A percentile compares a stretch with the other conserved stretches of the same genome.
Conservation (phyloP, 768 basidiomycete species). For the Cyathus striatus region DNA sequence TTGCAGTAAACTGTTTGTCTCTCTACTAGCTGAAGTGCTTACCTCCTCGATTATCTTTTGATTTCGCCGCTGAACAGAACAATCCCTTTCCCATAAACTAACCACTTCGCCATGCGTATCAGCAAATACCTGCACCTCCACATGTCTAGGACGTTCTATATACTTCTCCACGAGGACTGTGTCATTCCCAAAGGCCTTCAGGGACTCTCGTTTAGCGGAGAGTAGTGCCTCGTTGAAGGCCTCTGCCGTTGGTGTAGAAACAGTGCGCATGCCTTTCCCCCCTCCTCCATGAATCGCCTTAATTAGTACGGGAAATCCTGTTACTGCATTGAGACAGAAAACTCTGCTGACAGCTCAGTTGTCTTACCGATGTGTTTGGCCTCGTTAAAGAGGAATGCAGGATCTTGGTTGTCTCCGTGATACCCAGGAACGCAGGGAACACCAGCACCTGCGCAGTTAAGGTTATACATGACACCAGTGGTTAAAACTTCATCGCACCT, state of each 20-base stretch:
- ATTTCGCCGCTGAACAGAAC: constrained; percentile 86
- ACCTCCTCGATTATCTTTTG: constrained; percentile 96
- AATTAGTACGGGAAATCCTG: constrained; percentile 88
- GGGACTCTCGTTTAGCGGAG: constrained; percentile 86
- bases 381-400: constrained; percentile 59
- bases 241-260: constrained; percentile 45
- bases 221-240: constrained; percentile 77
- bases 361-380: constrained; percentile 65
- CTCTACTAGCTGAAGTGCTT: constrained; percentile 5
- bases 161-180: constrained; percentile 88
- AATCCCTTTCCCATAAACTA: constrained; percentile 96
- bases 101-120: constrained; percentile 76
- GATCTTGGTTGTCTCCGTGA: constrained; percentile 80
- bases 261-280: constrained; percentile 92
- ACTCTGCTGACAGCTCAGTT: too few species aligned
- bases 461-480: constrained; percentile 4
- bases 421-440: constrained; percentile 96
- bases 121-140: constrained; percentile 94
- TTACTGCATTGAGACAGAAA: neutral
- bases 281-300: constrained; percentile 97
- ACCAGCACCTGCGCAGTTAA: constrained; percentile 55
- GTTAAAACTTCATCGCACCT: constrained; percentile 32
- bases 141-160: constrained; percentile 80
- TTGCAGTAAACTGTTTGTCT: too few species aligned
- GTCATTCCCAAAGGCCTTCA: constrained; percentile 84